phyloP scores from a whole-genome alignment of 2,329 filamentous ascomycete genomes.

The Teratosphaeria epicoccoides region DNA sequence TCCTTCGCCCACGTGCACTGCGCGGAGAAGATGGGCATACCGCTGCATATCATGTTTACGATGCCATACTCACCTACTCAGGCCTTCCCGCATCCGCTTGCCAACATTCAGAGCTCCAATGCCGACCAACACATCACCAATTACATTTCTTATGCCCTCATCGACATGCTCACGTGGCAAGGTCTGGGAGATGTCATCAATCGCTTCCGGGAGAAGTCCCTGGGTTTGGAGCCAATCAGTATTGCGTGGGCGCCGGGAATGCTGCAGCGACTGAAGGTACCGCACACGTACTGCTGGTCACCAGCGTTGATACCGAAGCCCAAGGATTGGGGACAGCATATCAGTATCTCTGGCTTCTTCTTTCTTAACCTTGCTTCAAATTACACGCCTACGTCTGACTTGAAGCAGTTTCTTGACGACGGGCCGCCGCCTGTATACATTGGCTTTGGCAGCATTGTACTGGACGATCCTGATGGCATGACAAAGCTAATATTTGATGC shows the following conservation, averaged over 20 bases:
- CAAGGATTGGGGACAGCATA: conserved; percentile 61
- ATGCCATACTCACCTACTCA: conserved; percentile 88
- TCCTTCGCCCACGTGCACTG: conserved; percentile 68
- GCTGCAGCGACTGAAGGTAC: conserved; percentile 62
- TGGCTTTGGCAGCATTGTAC: conserved; percentile 73
- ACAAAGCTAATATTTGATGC: conserved; percentile 65
- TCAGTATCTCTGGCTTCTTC: conserved; percentile 66
- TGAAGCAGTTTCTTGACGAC: conserved; percentile 54
- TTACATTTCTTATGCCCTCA: conserved; percentile 70
- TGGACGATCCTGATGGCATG: conserved; percentile 62
- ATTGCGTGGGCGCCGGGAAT: conserved; percentile 75
- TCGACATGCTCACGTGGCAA: conserved; percentile 91
- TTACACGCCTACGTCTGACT: conserved; percentile 54
- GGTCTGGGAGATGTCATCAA: conserved; percentile 87
- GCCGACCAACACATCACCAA: conserved; percentile 69
- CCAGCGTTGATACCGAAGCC: conserved; percentile 70
- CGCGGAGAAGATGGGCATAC: conserved; percentile 64
- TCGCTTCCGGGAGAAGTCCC: conserved; percentile 61
- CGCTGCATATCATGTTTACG: conserved; percentile 81
- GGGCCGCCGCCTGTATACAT: conserved; percentile 70
- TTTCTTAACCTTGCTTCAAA: conserved; percentile 59
- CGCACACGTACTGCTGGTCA: conserved; percentile 90
- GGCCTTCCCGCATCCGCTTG: conserved; percentile 75
- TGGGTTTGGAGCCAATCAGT: conserved; percentile 68
- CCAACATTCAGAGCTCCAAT: conserved; percentile 67